These are phyloP conservation scores for Mycosphaerella sp. DNA, from an alignment of 2,329 filamentous ascomycete genomes.

Conservation along the genomic window DNA sequence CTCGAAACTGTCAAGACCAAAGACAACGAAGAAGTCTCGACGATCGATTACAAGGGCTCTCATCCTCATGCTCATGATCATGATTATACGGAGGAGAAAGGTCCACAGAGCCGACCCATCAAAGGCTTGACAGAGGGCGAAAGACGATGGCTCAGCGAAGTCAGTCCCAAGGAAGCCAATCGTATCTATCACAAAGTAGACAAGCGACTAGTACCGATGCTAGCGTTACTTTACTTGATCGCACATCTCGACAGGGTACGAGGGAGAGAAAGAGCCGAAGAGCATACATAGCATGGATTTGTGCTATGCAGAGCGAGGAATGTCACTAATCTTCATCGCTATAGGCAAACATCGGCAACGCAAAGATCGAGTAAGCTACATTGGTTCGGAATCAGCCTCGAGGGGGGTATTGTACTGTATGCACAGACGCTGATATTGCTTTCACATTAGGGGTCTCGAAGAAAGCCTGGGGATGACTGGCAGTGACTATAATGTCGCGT, in stretches of 20 bases:
- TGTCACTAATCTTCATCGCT: too few species aligned
- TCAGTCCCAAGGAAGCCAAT: conserved; percentile 20
- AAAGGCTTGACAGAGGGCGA: conserved; percentile 23
- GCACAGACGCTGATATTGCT: neutral
- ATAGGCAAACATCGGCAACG: conserved; percentile 50
- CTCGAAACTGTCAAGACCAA: too few species aligned
- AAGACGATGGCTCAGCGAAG: conserved; percentile 22
- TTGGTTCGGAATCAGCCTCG: too few species aligned
- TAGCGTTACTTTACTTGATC: conserved; percentile 41
- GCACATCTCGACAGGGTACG: conserved; percentile 39
- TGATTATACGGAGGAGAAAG: too few species aligned
- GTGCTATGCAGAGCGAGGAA: too few species aligned
- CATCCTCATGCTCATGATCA: too few species aligned
- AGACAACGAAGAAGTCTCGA: too few species aligned
- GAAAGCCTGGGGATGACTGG: conserved; percentile 41
- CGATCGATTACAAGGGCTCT: too few species aligned
- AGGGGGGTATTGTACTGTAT: too few species aligned
- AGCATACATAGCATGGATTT: too few species aligned
- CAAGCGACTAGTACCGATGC: conserved; percentile 15
- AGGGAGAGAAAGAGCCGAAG: too few species aligned
- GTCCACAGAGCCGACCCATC: neutral
- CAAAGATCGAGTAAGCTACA: conserved; percentile 40
- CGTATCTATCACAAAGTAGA: conserved; percentile 38
- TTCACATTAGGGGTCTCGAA: conserved; percentile 36
- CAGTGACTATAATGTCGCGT: conserved; percentile 45